These are phyloP conservation scores for Xylaria curta DNA, from an alignment of 495 filamentous ascomycete genomes.

Conservation along the genomic window DNA sequence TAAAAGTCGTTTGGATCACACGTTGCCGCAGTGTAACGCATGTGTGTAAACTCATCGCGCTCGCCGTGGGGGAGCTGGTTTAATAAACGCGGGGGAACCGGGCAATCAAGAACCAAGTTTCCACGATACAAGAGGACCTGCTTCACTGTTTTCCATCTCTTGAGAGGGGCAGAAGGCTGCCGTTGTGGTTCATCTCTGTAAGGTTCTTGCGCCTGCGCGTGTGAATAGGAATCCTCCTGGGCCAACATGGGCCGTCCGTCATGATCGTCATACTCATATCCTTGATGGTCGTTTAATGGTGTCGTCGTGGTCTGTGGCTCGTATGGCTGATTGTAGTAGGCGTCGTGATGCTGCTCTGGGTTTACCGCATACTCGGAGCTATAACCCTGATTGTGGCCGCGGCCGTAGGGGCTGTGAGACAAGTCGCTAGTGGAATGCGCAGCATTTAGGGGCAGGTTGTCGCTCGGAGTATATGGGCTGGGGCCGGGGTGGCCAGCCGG, in stretches of 20 bases:
- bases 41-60: constrained; percentile 98
- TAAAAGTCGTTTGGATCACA: constrained; percentile 93
- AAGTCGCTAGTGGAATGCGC: constrained; percentile 82
- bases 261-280: constrained; percentile 55
- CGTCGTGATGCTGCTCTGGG: constrained; percentile 84
- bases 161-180: constrained; percentile 66
- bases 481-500: constrained; percentile 58
- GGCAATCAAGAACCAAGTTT: constrained; percentile 96
- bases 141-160: constrained; percentile 98
- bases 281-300: constrained; percentile 61
- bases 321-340: constrained; percentile 84
- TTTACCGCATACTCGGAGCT: constrained; percentile 73
- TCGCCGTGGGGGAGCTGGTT: constrained; percentile 86
- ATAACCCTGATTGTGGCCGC: constrained; percentile 69
- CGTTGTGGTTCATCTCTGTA: constrained; percentile 57
- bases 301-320: constrained; percentile 60
- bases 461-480: constrained; percentile 57
- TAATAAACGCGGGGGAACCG: constrained; percentile 87
- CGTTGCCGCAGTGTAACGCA: constrained; percentile 96
- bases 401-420: constrained; percentile 66
- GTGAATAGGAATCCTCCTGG: constrained; percentile 52
- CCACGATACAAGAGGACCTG: constrained; percentile 96
- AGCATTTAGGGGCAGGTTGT: constrained; percentile 42
- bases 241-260: constrained; percentile 59
- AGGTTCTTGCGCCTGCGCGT: constrained; percentile 46